phyloP scores from a whole-genome alignment of 2,329 filamentous ascomycete species.

The Didymella sp. region DNA sequence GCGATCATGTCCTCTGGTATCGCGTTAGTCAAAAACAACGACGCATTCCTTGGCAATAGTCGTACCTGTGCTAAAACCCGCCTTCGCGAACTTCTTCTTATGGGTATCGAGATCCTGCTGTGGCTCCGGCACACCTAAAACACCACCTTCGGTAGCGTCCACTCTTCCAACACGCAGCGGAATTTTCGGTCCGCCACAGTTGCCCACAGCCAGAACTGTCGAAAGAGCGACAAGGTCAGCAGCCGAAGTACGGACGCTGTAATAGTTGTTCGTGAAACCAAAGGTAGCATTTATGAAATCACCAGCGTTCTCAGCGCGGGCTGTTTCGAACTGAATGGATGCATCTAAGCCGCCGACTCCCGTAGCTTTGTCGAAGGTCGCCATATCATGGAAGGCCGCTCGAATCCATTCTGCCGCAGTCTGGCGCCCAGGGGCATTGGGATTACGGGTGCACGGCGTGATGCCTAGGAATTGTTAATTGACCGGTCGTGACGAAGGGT shows the following conservation, averaged over 20 bases:
- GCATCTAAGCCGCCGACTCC: conserved; percentile 46
- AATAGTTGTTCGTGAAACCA: conserved; percentile 35
- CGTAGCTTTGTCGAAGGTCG: conserved; percentile 36
- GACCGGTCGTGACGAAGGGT: neutral
- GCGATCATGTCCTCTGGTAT: conserved; percentile 31
- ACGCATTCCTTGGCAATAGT: conserved; percentile 1
- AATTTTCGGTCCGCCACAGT: conserved; percentile 40
- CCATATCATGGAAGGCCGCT: conserved; percentile 48
- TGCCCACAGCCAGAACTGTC: conserved; percentile 38
- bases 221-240: conserved; percentile 46
- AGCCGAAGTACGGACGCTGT: conserved; percentile 30
- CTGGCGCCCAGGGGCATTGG: conserved; percentile 26
- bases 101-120: conserved; percentile 42
- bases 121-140: conserved; percentile 42
- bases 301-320: conserved; percentile 40
- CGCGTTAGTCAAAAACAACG: neutral
- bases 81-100: conserved; percentile 37
- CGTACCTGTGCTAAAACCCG: conserved; percentile 39
- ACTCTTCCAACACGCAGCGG: conserved; percentile 43
- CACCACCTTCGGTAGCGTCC: conserved; percentile 42
- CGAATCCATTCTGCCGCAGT: conserved; percentile 42
- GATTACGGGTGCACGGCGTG: conserved; percentile 24
- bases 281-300: conserved; percentile 45
- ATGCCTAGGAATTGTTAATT: conserved; percentile 20
- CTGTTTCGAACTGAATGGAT: conserved; percentile 45